These are phyloP conservation scores for Aspergillus ellipticus DNA, from an alignment of 495 filamentous ascomycete species.

Conservation along the genomic window DNA sequence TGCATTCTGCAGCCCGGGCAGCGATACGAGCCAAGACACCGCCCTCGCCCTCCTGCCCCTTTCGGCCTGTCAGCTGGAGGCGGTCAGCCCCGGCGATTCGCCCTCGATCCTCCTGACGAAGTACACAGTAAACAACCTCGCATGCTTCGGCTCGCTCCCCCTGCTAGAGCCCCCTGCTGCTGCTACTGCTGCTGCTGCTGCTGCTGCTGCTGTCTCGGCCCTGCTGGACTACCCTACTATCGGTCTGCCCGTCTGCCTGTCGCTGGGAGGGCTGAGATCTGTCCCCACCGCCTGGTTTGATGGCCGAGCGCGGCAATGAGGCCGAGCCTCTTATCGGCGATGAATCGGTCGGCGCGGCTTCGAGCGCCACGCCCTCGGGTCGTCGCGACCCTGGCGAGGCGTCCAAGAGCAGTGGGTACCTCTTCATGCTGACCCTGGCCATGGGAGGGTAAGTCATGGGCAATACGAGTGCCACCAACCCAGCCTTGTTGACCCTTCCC, in stretches of 20 bases:
- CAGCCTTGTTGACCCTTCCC: neutral
- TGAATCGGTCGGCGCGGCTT: neutral
- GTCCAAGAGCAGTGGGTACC: conserved; percentile 67
- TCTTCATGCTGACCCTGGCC: conserved; percentile 74
- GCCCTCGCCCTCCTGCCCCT: neutral
- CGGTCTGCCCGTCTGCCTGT: neutral
- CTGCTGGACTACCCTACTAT: neutral
- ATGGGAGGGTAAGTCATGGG: conserved; percentile 59
- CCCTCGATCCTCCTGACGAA: neutral
- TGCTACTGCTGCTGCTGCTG: no score
- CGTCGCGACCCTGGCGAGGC: neutral
- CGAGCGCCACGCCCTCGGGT: neutral
- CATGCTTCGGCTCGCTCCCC: neutral
- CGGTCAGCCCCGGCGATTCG: neutral
- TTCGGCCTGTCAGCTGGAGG: neutral
- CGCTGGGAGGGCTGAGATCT: neutral
- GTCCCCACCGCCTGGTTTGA: neutral
- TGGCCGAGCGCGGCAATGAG: conserved; percentile 1
- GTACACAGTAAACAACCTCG: neutral
- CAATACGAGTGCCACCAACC: neutral
- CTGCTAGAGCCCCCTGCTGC: no score
- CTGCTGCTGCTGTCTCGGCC: no score
- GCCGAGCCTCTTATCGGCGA: neutral
- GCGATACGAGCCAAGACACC: no score
- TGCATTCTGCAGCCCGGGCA: no score